These are phyloP conservation scores for Botrytis fabae DNA, from an alignment of 2,329 filamentous ascomycete species.

Conservation along the genomic window DNA sequence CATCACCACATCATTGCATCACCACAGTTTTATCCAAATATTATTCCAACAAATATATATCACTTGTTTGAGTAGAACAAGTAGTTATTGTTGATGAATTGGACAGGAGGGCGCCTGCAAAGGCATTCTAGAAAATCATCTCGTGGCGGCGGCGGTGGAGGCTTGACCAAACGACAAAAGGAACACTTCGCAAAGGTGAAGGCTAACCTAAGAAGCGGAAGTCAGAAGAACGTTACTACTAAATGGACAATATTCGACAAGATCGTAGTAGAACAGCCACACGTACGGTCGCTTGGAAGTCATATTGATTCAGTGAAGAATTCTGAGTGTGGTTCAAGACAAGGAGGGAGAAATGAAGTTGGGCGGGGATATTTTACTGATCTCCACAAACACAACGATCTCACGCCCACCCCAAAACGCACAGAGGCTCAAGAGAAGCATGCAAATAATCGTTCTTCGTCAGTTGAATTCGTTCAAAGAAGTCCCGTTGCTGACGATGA, in stretches of 20 bases:
- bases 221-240: slow-evolving; percentile 39
- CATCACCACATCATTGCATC: not conserved
- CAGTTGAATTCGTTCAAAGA: slow-evolving; percentile 1
- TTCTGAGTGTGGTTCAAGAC: not conserved
- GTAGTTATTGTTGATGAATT: slow-evolving; percentile 46
- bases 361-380: not conserved
- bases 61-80: not conserved
- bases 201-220: slow-evolving; percentile 38
- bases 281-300: not conserved
- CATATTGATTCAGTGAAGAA: not conserved
- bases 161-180: slow-evolving; percentile 43
- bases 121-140: slow-evolving; percentile 44
- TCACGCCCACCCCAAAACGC: not conserved
- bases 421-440: not conserved
- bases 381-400: not conserved
- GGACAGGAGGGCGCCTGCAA: slow-evolving; percentile 50
- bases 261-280: slow-evolving; percentile 20
- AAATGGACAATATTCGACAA: slow-evolving; percentile 31
- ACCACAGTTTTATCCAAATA: not conserved
- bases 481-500: slow-evolving; percentile 27
- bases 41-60: not conserved
- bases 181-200: slow-evolving; percentile 50
- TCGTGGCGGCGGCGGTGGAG: slow-evolving; percentile 31
- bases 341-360: not conserved
- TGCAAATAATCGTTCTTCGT: not conserved